Base-by-base conservation (phyloP, 371 early-diverging fungal genomes). In the Enteropsectra breve region DNA sequence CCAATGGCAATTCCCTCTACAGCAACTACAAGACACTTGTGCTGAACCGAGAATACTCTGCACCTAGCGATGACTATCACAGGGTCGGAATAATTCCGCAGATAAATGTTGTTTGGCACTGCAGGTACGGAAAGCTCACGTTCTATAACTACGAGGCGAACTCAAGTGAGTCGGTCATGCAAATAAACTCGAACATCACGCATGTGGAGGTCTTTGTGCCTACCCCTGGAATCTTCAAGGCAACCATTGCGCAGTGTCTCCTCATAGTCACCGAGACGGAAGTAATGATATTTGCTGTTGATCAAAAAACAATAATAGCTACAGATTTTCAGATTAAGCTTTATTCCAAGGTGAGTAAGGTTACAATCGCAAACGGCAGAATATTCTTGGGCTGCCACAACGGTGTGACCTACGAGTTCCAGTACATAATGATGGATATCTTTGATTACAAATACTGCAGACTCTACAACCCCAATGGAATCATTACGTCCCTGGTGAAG, bases 301-400 rank as follows among this genome's bases (percentile, higher is more conserved):
- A 72, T 29, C 52, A 54, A n/a, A 58, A 63, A 15, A 50, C 60
- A n/a, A 15, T 75, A 11, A 49, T 75, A 4, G 58, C 57, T 32
- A 72, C 72, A 0, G 69, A 68, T n/a, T 68, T 72, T 43, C 60
- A 48, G 18, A 26, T 45, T 47, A 38, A 66, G 34, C 28, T 64
- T 2, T 38, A 50, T 23, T 37, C 38, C 5, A 29, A 34, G 11
- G 18, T 49, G 18, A 29, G 37, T 32, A 68, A 62, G 49, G 18
- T 69, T 5, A 37, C 4, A n/a, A 48, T 68, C 8, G 33, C 5
- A 29, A 34, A 61, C 43, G 67, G 61, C 13, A 53, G 30, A 48
- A 54, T 72, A 6, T 71, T 72, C 53, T 36, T 72, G 21, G 72
- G 72, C 5, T 75, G 72, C 38, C 61, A 63, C 38, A 53, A 71